Conservation (phyloP, 805 yeast genomes). For the Myxozyma kluyveri region DNA sequence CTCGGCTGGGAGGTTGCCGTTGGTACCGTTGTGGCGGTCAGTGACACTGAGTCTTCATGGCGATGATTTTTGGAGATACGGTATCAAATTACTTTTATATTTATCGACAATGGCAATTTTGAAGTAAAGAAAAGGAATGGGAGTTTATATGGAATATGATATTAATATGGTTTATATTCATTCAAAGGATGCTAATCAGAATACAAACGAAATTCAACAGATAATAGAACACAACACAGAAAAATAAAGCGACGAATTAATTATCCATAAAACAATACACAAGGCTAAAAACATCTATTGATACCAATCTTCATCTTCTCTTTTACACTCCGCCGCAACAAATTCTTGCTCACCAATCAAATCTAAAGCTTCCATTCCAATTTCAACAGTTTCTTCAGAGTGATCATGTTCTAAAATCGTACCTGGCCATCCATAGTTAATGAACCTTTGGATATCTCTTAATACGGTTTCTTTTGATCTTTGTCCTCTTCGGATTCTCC, state of each 20-base stretch:
- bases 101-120: not conserved
- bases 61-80: too few relatives aligned
- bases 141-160: not conserved
- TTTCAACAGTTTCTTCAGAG: constrained; percentile 59
- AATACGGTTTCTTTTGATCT: constrained; percentile 54
- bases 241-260: not conserved
- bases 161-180: not conserved
- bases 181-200: not conserved
- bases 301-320: constrained; percentile 14
- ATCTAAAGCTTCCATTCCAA: constrained; percentile 58
- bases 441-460: constrained; percentile 57
- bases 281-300: not conserved
- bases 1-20: too few relatives aligned
- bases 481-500: constrained; percentile 63
- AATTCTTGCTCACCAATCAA: constrained; percentile 46
- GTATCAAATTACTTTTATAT: too few relatives aligned
- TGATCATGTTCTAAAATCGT: constrained; percentile 87
- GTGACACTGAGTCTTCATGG: too few relatives aligned
- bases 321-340: constrained; percentile 13
- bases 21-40: too few relatives aligned
- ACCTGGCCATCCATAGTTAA: constrained; percentile 45
- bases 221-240: not conserved
- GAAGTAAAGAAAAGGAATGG: not conserved
- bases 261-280: not conserved
- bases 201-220: not conserved